A percentile compares a stretch with the other conserved stretches of the same genome.
Conservation (phyloP, 495 filamentous ascomycete genomes). For the Hyaloscypha bicolor region DNA sequence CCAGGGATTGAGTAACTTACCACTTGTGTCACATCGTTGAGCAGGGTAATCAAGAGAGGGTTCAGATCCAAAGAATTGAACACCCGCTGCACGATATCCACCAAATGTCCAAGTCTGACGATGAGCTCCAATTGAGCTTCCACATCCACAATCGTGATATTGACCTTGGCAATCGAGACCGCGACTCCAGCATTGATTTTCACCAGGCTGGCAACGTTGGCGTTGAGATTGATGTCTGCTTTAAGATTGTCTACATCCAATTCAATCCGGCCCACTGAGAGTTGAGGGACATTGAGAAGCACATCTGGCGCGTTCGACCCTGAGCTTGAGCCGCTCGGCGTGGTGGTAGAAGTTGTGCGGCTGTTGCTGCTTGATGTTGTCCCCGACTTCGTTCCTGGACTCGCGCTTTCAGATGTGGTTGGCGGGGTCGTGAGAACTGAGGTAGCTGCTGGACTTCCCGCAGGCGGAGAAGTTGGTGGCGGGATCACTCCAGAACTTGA, state of each 20-base stretch:
- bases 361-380: background rate
- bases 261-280: conserved; percentile 57
- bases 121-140: conserved; percentile 56
- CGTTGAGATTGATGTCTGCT: conserved; percentile 58
- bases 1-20: conserved; percentile 5
- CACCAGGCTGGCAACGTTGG: conserved; percentile 55
- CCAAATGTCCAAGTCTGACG: conserved; percentile 56
- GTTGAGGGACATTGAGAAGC: conserved; percentile 52
- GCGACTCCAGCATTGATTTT: conserved; percentile 56
- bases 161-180: conserved; percentile 54
- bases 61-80: conserved; percentile 57
- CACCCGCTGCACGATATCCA: conserved; percentile 60
- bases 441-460: conserved; percentile 23
- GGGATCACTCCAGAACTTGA: background rate
- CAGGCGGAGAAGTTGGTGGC: conserved; percentile 19
- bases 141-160: conserved; percentile 61
- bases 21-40: conserved; percentile 48
- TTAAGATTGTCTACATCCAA: conserved; percentile 55
- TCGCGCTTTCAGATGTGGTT: background rate
- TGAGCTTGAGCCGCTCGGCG: conserved; percentile 14
- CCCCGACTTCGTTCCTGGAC: conserved; percentile 2
- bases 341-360: conserved; percentile 25
- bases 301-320: conserved; percentile 51
- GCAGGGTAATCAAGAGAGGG: conserved; percentile 54
- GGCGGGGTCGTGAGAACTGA: conserved; percentile 11